Evolutionary conservation across 192 early-diverging fungal genomes (phyloP), one percentile per base, ranked within the genome.

Genomic region (Bifiguratus adelaidae): DNA sequence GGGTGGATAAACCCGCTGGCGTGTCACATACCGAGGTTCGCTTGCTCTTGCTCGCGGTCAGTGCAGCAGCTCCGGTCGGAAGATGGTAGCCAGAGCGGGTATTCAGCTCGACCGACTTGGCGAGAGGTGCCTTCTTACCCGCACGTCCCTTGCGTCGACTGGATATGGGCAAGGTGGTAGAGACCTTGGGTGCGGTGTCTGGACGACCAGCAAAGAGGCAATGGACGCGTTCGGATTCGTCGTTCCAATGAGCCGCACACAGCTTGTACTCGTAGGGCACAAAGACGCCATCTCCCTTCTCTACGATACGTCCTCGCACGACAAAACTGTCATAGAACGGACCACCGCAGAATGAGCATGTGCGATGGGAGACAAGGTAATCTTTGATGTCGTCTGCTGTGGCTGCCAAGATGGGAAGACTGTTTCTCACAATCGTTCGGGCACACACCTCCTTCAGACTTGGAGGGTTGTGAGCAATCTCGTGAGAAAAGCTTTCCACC

Each of bases 381-480:
- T 58, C 57, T 53, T 77, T 74, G 18, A 92, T 32, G 26, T 87
- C 63, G 9, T 60, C 59, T 3, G 68, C 55, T 7, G 73, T 51
- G 41, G 63, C 43, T 8, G 61, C 26, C 9, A 74, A 73, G 35
- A 87, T 57, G 3, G 73, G 61, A 9, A 85, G 46, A 30, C 83
- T 66, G 6, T 77, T 61, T n/a, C 82, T 71, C 5, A 85, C 74
- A 36, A 89, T 71, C 15, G 74, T 68, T 30, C 89, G 65, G 1
- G 88, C 88, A 18, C 85, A 80, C 4, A 87, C 57, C 56, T 92
- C 89, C 41, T 80, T 69, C 13, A 92, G 61, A 6, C 73, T 71
- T 1, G 88, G 88, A n/a, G 71, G 65, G 7, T 60, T 58, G 20
- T 74, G 62, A 8, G 42, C 25, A 9, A 75, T 44, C 7, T 52